Percentiles rank a stretch among this genome's conserved stretches.
Evolutionary conservation across 148 eudicot genomes (phyloP).

Genomic region (Camellia lanceoleosa): DNA sequence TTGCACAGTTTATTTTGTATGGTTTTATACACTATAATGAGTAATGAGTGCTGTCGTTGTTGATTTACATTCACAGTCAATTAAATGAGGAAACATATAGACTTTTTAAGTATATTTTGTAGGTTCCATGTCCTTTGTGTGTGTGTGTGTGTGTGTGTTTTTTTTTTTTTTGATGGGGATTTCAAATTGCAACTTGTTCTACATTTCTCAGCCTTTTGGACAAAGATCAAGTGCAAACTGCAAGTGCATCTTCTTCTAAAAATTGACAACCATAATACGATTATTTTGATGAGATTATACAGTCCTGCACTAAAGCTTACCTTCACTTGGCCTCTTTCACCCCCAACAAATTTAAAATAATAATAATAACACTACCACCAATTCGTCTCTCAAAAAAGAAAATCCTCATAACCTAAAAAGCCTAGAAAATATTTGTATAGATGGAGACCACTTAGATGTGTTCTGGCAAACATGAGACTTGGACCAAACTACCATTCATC

Average conservation of each 20-base stretch:
- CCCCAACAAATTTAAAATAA: neutral
- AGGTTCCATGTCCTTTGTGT: neutral
- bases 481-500: neutral
- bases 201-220: neutral
- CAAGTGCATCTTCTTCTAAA: neutral
- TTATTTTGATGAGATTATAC: neutral
- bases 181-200: neutral
- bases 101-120: neutral
- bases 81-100: neutral
- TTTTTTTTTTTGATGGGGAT: neutral
- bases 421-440: neutral
- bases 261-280: neutral
- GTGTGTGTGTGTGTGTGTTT: no score
- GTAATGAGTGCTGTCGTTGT: neutral
- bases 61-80: neutral
- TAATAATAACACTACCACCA: neutral
- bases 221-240: neutral
- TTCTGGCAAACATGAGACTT: neutral
- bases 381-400: neutral
- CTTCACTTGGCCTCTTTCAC: neutral
- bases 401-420: neutral
- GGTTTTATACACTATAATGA: neutral
- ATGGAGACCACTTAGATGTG: neutral
- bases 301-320: neutral
- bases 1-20: neutral